Evolutionary conservation across 2,329 filamentous ascomycete species (phyloP).

Genomic region (Fusarium stilboides): DNA sequence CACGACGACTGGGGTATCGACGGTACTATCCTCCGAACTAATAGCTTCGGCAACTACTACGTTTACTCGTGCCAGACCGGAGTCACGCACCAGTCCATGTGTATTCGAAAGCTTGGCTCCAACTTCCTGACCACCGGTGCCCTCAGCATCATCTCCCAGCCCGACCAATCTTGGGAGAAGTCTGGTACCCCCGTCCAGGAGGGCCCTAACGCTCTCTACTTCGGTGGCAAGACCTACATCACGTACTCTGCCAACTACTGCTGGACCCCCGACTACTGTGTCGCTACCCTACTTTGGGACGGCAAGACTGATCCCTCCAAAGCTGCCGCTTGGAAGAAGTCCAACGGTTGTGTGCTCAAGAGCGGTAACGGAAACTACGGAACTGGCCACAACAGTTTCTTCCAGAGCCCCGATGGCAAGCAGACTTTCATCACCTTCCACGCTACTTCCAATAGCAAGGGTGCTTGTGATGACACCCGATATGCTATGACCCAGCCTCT

Average conservation of each 20-base stretch:
- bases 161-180: slow-evolving; percentile 66
- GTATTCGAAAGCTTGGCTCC: slow-evolving; percentile 57
- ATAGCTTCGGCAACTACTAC: slow-evolving; percentile 64
- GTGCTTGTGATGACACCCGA: slow-evolving; percentile 67
- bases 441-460: slow-evolving; percentile 63
- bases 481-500: slow-evolving; percentile 69
- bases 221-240: slow-evolving; percentile 66
- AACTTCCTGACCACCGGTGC: slow-evolving; percentile 60
- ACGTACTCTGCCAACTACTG: slow-evolving; percentile 70
- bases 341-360: slow-evolving; percentile 64
- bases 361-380: slow-evolving; percentile 71
- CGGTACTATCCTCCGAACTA: slow-evolving; percentile 66
- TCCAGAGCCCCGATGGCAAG: slow-evolving; percentile 67
- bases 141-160: slow-evolving; percentile 65
- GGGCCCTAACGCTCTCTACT: slow-evolving; percentile 68
- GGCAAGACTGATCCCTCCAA: slow-evolving; percentile 63
- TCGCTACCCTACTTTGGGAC: slow-evolving; percentile 69
- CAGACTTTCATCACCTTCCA: slow-evolving; percentile 72
- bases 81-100: slow-evolving; percentile 56
- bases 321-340: slow-evolving; percentile 66
- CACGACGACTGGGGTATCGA: slow-evolving; percentile 68
- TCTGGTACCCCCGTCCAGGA: slow-evolving; percentile 68
- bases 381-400: slow-evolving; percentile 72
- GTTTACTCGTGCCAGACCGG: slow-evolving; percentile 68
- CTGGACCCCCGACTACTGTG: slow-evolving; percentile 68